Percentiles rank a stretch among this genome's conserved stretches.
Conservation (phyloP, 2,329 filamentous ascomycete genomes). For the Phaeoacremonium minimum region DNA sequence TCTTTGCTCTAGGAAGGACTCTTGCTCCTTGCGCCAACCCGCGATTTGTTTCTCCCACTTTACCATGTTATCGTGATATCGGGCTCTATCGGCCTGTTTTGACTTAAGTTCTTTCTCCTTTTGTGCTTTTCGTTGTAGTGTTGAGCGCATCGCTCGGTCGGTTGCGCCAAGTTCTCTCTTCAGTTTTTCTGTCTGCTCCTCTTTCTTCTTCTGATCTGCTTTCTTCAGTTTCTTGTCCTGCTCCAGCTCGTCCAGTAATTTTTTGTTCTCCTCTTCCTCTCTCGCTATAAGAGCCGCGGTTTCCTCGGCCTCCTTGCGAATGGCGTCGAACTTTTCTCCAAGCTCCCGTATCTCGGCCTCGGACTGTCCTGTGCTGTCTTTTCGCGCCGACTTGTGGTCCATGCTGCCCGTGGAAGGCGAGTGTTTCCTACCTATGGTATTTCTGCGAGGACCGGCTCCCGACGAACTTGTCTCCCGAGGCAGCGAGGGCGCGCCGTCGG, state of each 20-base stretch:
- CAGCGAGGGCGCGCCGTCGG: slow-evolving; percentile 57
- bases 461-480: slow-evolving; percentile 58
- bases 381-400: slow-evolving; percentile 42
- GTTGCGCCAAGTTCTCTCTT: slow-evolving; percentile 76
- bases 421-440: slow-evolving; percentile 68
- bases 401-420: slow-evolving; percentile 65
- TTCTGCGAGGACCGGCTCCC: slow-evolving; percentile 45
- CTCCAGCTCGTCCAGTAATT: slow-evolving; percentile 62
- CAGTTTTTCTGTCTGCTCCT: slow-evolving; percentile 81
- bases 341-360: slow-evolving; percentile 71
- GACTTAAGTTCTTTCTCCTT: slow-evolving; percentile 70
- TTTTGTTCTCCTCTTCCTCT: slow-evolving; percentile 67
- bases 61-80: slow-evolving; percentile 64
- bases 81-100: slow-evolving; percentile 63
- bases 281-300: slow-evolving; percentile 64
- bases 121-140: slow-evolving; percentile 73
- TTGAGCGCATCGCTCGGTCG: slow-evolving; percentile 75
- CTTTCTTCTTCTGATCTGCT: slow-evolving; percentile 79
- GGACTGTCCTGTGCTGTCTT: slow-evolving; percentile 44
- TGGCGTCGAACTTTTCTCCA: slow-evolving; percentile 73
- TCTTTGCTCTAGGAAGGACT: slow-evolving; percentile 50
- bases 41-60: slow-evolving; percentile 64
- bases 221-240: slow-evolving; percentile 77
- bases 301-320: slow-evolving; percentile 81
- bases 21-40: slow-evolving; percentile 53